Base-by-base conservation (phyloP, 2,329 filamentous ascomycete genomes). In the Calonectria multiphialidica region DNA sequence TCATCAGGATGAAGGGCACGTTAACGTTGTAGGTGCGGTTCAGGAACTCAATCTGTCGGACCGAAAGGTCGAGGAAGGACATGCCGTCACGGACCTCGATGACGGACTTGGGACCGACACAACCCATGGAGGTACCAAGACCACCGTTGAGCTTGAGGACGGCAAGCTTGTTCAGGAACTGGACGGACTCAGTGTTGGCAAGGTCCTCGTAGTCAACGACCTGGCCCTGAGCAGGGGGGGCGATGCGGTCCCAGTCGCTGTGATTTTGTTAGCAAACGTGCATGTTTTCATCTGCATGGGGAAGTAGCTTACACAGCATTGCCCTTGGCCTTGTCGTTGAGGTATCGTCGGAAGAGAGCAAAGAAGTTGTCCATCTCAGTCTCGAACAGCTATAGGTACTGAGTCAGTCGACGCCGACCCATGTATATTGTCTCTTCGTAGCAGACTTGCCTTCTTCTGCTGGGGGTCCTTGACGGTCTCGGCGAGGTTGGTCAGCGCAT, bases 291-390 rank as follows among this genome's bases (percentile, higher is more conserved):
- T 18, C 23, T n/a, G 62, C 25, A 61, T 63, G 66, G 47, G 64
- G 30, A n/a, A 69, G 47, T 71, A 71, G 86, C 91, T 77, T 89
- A 93, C 90, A 97, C 91, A 64, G 92, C 92, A 84, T 97, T 98
- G 85, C 96, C 96, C 92, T 98, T 98, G 83, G 97, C 96, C 90
- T 98, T 98, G 89, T 98, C 97, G 84, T 98, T 98, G 76, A 99
- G 89, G 87, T 98, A 99, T 87, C 97, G 93, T 83, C 97, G 94
- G 93, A 99, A 99, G 74, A 99, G 93, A 73, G 95, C 93, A 84
- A 99, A 99, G 90, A 99, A 99, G 92, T 99, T 99, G 91, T 99
- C 97, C 96, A 98, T 98, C 88, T 99, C 96, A 5, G 96, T 97
- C 88, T 98, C 96, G 86, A 98, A 98, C 78, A 97, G 92, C 94